phyloP scores from a whole-genome alignment of 352 stramenopile species.

The Pythium myriotylum region DNA sequence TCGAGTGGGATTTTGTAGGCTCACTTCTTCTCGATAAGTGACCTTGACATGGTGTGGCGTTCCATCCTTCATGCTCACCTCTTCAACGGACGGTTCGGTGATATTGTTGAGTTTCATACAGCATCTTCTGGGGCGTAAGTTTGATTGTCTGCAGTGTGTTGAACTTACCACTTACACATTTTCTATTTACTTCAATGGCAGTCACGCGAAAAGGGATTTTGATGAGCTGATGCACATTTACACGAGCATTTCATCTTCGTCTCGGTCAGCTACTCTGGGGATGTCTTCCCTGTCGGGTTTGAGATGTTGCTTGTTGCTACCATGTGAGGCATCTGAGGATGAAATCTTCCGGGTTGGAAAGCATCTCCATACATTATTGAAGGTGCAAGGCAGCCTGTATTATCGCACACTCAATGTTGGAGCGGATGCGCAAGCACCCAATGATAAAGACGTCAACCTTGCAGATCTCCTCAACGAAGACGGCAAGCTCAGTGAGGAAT shows the following conservation, averaged over 20 bases:
- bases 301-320: slow-evolving; percentile 73
- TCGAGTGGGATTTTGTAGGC: slow-evolving; percentile 24
- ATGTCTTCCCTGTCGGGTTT: slow-evolving; percentile 44
- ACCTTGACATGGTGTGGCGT: slow-evolving; percentile 48
- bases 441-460: slow-evolving; percentile 7
- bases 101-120: slow-evolving; percentile 43
- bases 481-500: slow-evolving; percentile 65
- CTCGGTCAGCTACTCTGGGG: slow-evolving; percentile 36
- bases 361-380: slow-evolving; percentile 67
- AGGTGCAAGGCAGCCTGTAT: slow-evolving; percentile 66
- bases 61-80: slow-evolving; percentile 44
- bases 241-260: slow-evolving; percentile 38
- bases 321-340: slow-evolving; percentile 50
- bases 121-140: slow-evolving; percentile 54
- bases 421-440: neutral
- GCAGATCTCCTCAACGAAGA: slow-evolving; percentile 47
- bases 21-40: slow-evolving; percentile 43
- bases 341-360: slow-evolving; percentile 80
- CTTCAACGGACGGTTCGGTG: slow-evolving; percentile 41
- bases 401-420: slow-evolving; percentile 44
- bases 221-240: slow-evolving; percentile 83
- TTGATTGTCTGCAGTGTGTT: neutral
- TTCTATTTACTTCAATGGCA: slow-evolving; percentile 12
- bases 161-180: neutral
- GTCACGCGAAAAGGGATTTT: slow-evolving; percentile 67